Evolutionary conservation across 140 eudicot genomes (phyloP).

Genomic region (Flaveria floridana): DNA sequence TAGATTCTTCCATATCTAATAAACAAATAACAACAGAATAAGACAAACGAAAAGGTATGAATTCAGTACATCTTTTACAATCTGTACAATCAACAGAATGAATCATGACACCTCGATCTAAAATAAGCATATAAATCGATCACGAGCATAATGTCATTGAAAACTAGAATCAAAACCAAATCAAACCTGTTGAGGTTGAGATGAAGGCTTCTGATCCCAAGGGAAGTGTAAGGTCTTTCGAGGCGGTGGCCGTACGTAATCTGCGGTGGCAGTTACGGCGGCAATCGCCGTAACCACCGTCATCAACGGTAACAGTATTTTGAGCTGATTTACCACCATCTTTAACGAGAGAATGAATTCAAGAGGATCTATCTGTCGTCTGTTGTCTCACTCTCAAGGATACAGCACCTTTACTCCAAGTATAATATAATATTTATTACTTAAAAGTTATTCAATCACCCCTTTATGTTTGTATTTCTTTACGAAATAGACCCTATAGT

Average conservation of each 20-base stretch:
- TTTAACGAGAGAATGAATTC: slow-evolving; percentile 10
- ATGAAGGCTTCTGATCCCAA: slow-evolving; percentile 50
- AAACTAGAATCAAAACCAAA: not conserved
- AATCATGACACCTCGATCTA: slow-evolving; percentile 14
- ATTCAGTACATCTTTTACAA: not conserved
- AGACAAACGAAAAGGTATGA: slow-evolving; percentile 2
- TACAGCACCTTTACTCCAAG: slow-evolving; percentile 18
- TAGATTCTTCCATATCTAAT: not conserved
- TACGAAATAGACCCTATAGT: not conserved
- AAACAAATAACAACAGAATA: not conserved
- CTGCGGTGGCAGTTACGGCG: slow-evolving; percentile 30
- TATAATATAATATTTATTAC: not conserved
- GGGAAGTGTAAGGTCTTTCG: slow-evolving; percentile 61
- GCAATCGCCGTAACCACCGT: slow-evolving; percentile 24
- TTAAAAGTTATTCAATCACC: not conserved
- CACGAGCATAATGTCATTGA: not conserved
- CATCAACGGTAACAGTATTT: slow-evolving; percentile 25
- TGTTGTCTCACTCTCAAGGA: slow-evolving; percentile 22
- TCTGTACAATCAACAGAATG: not conserved
- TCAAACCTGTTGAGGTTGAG: slow-evolving; percentile 75
- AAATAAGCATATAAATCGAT: not conserved
- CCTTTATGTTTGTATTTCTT: not conserved
- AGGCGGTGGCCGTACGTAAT: slow-evolving; percentile 78
- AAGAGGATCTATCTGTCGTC: slow-evolving; percentile 17
- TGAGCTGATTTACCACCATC: slow-evolving; percentile 30